A percentile compares a stretch with the other conserved stretches of the same genome.
These are phyloP conservation scores for Lentinus brumalis DNA, from an alignment of 768 basidiomycete species.

Conservation along the genomic window DNA sequence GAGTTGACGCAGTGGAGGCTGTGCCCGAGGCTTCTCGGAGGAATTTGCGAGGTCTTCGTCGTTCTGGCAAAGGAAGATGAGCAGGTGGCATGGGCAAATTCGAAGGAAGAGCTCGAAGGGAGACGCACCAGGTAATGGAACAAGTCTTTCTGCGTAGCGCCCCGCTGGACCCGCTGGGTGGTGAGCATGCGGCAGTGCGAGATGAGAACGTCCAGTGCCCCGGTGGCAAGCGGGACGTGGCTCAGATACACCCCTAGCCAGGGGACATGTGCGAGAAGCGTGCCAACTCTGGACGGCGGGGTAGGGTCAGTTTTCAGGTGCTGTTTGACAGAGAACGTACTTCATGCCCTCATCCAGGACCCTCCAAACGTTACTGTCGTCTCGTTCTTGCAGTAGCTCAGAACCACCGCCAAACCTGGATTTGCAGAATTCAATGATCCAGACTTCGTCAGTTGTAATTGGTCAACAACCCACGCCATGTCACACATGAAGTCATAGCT, in stretches of 20 bases:
- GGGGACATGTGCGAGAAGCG: constrained; percentile 5
- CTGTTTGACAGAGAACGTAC: neutral
- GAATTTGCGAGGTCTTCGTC: constrained; percentile 17
- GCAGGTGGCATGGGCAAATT: no score
- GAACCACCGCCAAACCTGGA: constrained; percentile 17
- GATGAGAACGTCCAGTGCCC: constrained; percentile 8
- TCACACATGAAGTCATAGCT: constrained; percentile 49
- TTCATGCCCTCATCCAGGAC: neutral
- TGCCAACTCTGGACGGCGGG: neutral
- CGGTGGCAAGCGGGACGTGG: neutral
- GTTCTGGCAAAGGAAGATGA: constrained; percentile 6
- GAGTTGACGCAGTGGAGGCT: constrained; percentile 9
- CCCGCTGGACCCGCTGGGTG: constrained; percentile 16
- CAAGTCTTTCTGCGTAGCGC: constrained; percentile 30
- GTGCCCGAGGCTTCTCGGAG: neutral
- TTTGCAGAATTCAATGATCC: neutral
- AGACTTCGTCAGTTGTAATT: no score
- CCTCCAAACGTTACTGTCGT: neutral
- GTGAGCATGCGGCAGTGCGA: constrained; percentile 9
- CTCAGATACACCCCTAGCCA: constrained; percentile 9
- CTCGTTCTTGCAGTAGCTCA: neutral
- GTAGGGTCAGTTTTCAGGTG: no score
- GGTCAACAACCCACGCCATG: constrained; percentile 34
- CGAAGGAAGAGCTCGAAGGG: no score
- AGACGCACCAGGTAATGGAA: constrained; percentile 48